Base-by-base conservation (phyloP, 306 rosid genomes). In the Gillenia trifoliata region DNA sequence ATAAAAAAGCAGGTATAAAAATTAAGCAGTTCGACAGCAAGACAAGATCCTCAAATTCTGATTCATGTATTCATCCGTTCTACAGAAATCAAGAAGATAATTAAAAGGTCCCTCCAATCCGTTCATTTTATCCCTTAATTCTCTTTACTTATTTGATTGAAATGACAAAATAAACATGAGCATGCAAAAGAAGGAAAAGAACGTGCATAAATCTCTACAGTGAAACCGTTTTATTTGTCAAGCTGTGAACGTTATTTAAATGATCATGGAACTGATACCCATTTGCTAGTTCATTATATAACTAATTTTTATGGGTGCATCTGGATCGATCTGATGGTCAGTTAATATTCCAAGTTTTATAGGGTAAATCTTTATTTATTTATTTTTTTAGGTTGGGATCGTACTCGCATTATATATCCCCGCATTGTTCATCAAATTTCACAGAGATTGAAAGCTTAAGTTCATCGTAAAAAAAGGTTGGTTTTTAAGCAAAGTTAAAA, bases 1-100 rank as follows among this genome's bases (percentile, higher is more conserved):
- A 57, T 57, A 5, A 17, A 11, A 26, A 66, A 8, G 17, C 5
- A 30, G 59, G 12, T 29, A 43, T 60, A 69, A 20, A 45, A 69
- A 31, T 50, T 70, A 49, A 38, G 41, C 41, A 20, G 73, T 34
- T 29, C 43, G 73, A 49, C 13, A 30, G 1, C 36, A 26, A 1
- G 59, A 68, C 64, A 70, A 70, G 74, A 54, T 70, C 64, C 74
- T 54, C 50, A 54, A 33, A 70, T 33, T 70, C 74, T 54, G 64
- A 70, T 52, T 20, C 22, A 19, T 26, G 23, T 12, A 3, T n/a
- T 45, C 1, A 2, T 29, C 6, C 17, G 30, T 26, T 49, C 41
- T 38, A 38, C 41, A 38, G 41, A 38, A 8, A 38, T 38, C 41
- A 38, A 38, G 41, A 38, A 38, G 9, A 38, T 38, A 38, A 8